phyloP scores from a whole-genome alignment of 139 green algal genomes.

The Diplosphaera chodatii region DNA sequence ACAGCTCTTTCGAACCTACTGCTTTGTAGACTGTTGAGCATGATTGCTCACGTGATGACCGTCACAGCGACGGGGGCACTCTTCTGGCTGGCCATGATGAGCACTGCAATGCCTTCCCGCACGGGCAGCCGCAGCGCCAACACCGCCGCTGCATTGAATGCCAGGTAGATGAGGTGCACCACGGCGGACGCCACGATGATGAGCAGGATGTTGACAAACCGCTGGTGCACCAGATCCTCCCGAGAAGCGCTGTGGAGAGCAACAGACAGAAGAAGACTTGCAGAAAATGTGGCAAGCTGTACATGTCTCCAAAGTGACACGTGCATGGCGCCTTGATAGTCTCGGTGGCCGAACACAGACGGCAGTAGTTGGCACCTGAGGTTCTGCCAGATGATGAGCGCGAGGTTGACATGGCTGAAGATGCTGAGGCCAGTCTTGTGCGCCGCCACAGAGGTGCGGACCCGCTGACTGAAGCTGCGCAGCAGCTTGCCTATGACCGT shows the following conservation, averaged over 20 bases:
- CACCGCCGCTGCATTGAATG: constrained; percentile 20
- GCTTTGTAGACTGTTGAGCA: too few relatives aligned
- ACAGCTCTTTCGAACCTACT: too few relatives aligned
- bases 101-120: constrained; percentile 30
- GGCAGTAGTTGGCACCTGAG: too few relatives aligned
- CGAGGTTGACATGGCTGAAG: constrained; percentile 47
- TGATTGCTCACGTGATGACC: constrained; percentile 24
- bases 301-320: too few relatives aligned
- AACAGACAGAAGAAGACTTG: too few relatives aligned
- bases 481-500: constrained; percentile 30
- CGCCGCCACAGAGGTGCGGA: constrained; percentile 27
- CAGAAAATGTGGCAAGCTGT: too few relatives aligned
- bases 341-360: too few relatives aligned
- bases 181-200: constrained; percentile 43
- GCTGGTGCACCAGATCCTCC: constrained; percentile 34
- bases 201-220: constrained; percentile 39
- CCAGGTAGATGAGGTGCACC: constrained; percentile 55
- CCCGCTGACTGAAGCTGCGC: constrained; percentile 12
- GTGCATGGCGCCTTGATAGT: too few relatives aligned
- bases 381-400: constrained; percentile 74
- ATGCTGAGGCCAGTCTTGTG: constrained; percentile 42
- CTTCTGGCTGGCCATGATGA: constrained; percentile 58
- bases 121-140: constrained; percentile 27
- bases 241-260: constrained; percentile 17
- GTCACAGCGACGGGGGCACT: constrained; percentile 50